Percentiles rank a stretch among this genome's conserved stretches.
Evolutionary conservation across 805 yeast species (phyloP).

Genomic region (Danielozyma ontarioensis): DNA sequence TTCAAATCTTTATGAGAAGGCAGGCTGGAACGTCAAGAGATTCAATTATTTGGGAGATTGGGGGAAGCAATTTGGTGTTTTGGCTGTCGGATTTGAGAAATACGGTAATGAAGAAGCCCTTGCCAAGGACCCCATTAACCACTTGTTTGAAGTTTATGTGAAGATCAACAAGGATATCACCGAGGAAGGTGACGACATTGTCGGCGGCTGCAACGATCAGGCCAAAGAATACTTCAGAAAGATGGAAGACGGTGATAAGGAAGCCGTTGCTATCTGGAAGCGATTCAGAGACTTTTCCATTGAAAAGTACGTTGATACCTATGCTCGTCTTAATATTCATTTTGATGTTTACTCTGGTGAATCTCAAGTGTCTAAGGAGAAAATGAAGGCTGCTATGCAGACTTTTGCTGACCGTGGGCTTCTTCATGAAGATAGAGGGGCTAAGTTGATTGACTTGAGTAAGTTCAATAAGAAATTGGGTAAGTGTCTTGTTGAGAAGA

Average conservation of each 20-base stretch:
- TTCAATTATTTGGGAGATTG: conserved; percentile 97
- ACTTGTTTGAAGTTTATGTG: conserved; percentile 91
- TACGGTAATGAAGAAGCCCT: conserved; percentile 79
- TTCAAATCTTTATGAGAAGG: conserved; percentile 79
- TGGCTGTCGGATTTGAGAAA: conserved; percentile 86
- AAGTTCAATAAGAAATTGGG: conserved; percentile 87
- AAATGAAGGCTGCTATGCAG: conserved; percentile 62
- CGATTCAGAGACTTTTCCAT: conserved; percentile 90
- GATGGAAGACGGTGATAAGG: conserved; percentile 92
- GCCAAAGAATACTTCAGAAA: conserved; percentile 84
- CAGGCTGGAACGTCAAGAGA: conserved; percentile 90
- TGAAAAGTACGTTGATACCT: conserved; percentile 77
- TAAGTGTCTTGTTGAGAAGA: conserved; percentile 85
- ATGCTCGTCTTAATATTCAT: conserved; percentile 84
- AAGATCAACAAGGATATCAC: conserved; percentile 72
- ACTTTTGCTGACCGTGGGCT: conserved; percentile 62
- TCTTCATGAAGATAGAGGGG: conserved; percentile 85
- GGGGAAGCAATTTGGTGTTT: conserved; percentile 98
- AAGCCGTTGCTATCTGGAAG: conserved; percentile 73
- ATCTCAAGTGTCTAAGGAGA: conserved; percentile 78
- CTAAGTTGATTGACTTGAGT: conserved; percentile 79
- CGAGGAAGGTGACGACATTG: conserved; percentile 50
- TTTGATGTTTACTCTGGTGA: conserved; percentile 94
- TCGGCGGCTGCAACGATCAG: conserved; percentile 56
- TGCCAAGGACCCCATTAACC: conserved; percentile 80